Base-by-base conservation (phyloP, 805 yeast species). In the Metschnikowia cerradonensis region DNA sequence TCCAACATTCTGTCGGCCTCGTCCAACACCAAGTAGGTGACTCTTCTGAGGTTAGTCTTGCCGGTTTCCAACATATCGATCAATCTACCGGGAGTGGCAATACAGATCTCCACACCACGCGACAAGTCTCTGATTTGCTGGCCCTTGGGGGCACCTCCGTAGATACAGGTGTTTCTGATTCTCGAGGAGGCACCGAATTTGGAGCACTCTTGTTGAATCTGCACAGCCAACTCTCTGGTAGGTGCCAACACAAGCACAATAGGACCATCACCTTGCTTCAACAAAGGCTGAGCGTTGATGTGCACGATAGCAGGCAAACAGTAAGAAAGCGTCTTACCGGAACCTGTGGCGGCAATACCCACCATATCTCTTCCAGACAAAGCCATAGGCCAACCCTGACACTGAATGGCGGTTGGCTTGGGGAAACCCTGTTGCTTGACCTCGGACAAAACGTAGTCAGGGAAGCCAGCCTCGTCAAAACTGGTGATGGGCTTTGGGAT, bases 301-400 rank as follows among this genome's bases (percentile, higher is more conserved):
- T 92, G 99, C 52, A 92, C 96, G 67, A 94, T 94, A 59, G 94
- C 87, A 59, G 99, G 99, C 67, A 94, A 79, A 79, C 97, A 90
- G 80, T 92, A 94, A 39, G 97, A 89, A 63, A 94, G 79, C 56
- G 99, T 94, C 80, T 94, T 94, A 80, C 99, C 99, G 50, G 97
- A 91, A 75, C 99, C 99, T 60, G 99, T 94, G 61, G 97, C 87
- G 51, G 99, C 98, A 70, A 94, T 86, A 80, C 99, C 99, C 73
- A 94, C 88, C 92, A 94, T 87, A 71, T 94, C 98, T 77, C 98
- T 89, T 78, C 99, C 99, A 63, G 92, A 84, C 52, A 91, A 79
- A 66, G 99, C 99, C 99, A 94, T 94, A 57, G 99, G 99, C 99
- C 99, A 94, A 78, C 99, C 99, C 78, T 94, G 99, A 73, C 97